Evolutionary conservation across 179 eudicot genomes (phyloP).

Genomic region (Dionaea muscipula): DNA sequence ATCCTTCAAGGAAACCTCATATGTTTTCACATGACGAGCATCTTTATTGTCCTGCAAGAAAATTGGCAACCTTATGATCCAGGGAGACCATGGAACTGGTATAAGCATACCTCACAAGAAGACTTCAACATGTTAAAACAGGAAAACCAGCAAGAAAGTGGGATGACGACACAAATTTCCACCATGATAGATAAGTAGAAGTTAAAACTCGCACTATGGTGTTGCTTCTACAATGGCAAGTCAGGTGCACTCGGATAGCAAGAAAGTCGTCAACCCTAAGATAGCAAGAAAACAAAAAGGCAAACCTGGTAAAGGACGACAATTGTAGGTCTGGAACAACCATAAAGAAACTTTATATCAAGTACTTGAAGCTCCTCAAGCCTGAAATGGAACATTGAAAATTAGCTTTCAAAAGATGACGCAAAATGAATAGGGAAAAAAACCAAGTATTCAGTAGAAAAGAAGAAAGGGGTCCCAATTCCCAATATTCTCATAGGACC

Average conservation of each 20-base stretch:
- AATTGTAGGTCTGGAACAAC: constrained; percentile 82
- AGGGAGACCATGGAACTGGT: background rate
- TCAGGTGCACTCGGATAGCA: no score
- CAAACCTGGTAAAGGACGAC: constrained; percentile 92
- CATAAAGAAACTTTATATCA: constrained; percentile 90
- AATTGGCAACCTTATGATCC: background rate
- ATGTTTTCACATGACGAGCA: constrained; percentile 88
- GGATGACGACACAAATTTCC: background rate
- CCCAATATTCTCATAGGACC: no score
- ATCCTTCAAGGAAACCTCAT: constrained; percentile 84
- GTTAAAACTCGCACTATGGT: no score
- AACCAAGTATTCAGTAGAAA: background rate
- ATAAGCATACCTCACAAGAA: background rate
- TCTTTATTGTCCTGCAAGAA: constrained; percentile 82
- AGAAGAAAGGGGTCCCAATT: background rate
- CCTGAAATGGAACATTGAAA: constrained; percentile 28
- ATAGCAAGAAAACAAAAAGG: background rate
- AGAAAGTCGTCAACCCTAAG: no score
- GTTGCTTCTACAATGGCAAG: no score
- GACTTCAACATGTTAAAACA: background rate
- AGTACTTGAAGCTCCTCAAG: constrained; percentile 98
- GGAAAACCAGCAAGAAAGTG: background rate
- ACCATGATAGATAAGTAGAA: background rate
- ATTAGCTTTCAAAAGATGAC: background rate
- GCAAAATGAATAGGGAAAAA: no score